Evolutionary conservation across 2,329 filamentous ascomycete species (phyloP).

Genomic region (Colletotrichum incanum): DNA sequence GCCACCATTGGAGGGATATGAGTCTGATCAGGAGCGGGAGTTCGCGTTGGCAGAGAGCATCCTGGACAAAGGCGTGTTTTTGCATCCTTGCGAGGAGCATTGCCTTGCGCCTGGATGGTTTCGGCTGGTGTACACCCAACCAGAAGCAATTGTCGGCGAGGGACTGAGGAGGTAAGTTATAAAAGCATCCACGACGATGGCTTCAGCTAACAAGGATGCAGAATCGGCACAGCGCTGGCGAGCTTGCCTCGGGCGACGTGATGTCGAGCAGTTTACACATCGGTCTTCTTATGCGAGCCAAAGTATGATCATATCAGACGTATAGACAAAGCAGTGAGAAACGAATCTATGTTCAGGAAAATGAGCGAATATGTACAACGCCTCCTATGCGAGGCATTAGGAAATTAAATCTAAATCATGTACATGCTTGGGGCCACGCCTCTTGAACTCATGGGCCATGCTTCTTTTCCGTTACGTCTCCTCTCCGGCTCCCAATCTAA

Average conservation of each 20-base stretch:
- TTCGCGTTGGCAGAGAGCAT: constrained; percentile 61
- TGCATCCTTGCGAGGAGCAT: constrained; percentile 65
- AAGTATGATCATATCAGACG: too few relatives aligned
- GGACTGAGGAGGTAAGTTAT: constrained; percentile 54
- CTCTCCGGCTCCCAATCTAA: background rate
- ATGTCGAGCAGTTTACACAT: background rate
- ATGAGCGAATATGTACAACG: constrained; percentile 26
- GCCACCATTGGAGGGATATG: constrained; percentile 45
- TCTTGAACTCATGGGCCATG: constrained; percentile 10
- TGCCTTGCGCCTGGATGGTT: constrained; percentile 67
- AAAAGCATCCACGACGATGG: too few relatives aligned
- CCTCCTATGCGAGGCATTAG: constrained; percentile 10
- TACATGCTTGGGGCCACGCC: constrained; percentile 26
- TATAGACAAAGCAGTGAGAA: background rate
- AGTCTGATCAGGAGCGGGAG: constrained; percentile 56
- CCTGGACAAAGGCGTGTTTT: constrained; percentile 62
- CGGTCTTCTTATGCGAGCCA: too few relatives aligned
- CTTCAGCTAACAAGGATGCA: background rate
- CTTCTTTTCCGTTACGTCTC: background rate
- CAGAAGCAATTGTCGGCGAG: constrained; percentile 53
- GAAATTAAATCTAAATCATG: constrained; percentile 38
- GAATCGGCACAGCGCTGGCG: background rate
- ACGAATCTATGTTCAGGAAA: constrained; percentile 32
- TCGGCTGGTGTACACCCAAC: constrained; percentile 66
- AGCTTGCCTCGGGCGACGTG: background rate